These are phyloP conservation scores for Blakeslea trispora DNA, from an alignment of 371 early-diverging fungal genomes.

Conservation along the genomic window DNA sequence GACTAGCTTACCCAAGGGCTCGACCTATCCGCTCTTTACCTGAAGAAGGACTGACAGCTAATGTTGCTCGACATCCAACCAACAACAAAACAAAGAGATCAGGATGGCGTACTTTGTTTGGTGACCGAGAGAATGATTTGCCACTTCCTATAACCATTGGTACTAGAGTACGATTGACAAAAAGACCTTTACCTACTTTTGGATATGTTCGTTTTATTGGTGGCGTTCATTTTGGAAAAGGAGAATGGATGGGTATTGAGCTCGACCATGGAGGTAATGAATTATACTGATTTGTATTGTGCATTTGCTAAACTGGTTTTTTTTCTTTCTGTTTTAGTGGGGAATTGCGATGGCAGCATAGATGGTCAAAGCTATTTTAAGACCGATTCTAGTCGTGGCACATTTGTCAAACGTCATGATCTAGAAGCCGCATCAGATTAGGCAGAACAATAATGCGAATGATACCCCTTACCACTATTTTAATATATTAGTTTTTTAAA, in stretches of 20 bases:
- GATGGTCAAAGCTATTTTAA: slow-evolving; percentile 30
- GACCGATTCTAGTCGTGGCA: slow-evolving; percentile 34
- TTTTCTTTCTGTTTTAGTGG: no score
- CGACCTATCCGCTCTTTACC: slow-evolving; percentile 23
- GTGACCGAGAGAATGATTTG: slow-evolving; percentile 22
- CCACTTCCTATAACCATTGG: slow-evolving; percentile 22
- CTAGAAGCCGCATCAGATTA: slow-evolving; percentile 22
- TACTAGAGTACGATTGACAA: slow-evolving; percentile 23
- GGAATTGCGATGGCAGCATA: slow-evolving; percentile 32
- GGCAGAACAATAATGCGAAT: neutral
- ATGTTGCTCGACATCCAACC: slow-evolving; percentile 11
- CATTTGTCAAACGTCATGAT: slow-evolving; percentile 27
- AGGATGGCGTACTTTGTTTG: slow-evolving; percentile 21
- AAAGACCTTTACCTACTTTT: slow-evolving; percentile 33
- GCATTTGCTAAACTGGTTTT: no score
- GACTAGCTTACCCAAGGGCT: slow-evolving; percentile 23
- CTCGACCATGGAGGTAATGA: slow-evolving; percentile 35
- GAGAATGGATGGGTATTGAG: slow-evolving; percentile 37
- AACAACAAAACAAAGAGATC: slow-evolving; percentile 12
- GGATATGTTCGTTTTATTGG: slow-evolving; percentile 35
- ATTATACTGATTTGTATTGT: neutral
- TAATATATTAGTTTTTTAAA: no score
- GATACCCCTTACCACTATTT: neutral
- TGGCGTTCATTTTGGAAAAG: slow-evolving; percentile 38
- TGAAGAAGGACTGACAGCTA: slow-evolving; percentile 24